A percentile compares a stretch with the other conserved stretches of the same genome.
Conservation (phyloP, 495 filamentous ascomycete species). For the Tuber brumale region DNA sequence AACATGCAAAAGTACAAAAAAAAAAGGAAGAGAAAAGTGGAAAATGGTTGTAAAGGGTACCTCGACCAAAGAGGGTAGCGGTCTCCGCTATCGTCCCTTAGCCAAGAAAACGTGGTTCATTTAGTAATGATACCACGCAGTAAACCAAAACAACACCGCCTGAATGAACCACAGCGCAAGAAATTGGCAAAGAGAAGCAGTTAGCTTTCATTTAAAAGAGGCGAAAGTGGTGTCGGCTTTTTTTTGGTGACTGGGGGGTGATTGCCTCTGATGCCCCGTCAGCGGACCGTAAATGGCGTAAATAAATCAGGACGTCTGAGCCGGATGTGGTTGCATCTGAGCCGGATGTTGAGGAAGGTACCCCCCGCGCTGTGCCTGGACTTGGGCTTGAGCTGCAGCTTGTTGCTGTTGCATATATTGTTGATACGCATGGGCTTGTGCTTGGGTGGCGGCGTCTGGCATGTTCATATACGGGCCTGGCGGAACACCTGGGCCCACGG, state of each 20-base stretch:
- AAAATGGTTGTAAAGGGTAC: background rate
- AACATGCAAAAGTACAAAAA: background rate
- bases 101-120: background rate
- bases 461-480: conserved; percentile 50
- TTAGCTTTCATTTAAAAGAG: background rate
- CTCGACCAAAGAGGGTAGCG: background rate
- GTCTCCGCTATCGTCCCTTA: background rate
- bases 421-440: conserved; percentile 56
- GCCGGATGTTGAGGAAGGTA: conserved; percentile 40
- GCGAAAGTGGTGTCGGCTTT: background rate
- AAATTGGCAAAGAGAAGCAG: background rate
- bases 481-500: conserved; percentile 48
- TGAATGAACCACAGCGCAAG: background rate
- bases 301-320: conserved; percentile 37
- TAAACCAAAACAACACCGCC: background rate
- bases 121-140: background rate
- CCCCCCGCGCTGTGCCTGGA: conserved; percentile 37
- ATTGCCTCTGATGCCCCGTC: background rate
- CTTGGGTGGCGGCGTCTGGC: conserved; percentile 48
- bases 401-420: conserved; percentile 51
- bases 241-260: background rate
- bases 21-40: background rate
- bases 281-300: background rate
- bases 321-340: conserved; percentile 37
- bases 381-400: conserved; percentile 43